phyloP scores from a whole-genome alignment of 108 stramenopile species.

The Cyclotella distinguenda region DNA sequence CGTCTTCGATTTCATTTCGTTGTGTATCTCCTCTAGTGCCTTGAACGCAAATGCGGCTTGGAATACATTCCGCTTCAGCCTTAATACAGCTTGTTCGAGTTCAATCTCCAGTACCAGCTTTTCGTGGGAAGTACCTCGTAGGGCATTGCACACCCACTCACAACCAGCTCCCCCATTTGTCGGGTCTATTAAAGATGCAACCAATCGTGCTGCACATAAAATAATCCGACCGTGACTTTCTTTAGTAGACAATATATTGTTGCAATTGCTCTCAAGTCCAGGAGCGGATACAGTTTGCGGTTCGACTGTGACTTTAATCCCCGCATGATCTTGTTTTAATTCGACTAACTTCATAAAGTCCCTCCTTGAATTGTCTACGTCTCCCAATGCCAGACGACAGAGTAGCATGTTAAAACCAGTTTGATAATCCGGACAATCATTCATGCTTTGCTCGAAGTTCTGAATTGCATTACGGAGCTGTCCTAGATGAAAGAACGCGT shows the following conservation, averaged over 20 bases:
- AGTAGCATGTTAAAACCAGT: conserved; percentile 85
- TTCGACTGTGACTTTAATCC: not conserved
- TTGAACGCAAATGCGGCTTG: conserved; percentile 52
- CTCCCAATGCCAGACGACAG: conserved; percentile 85
- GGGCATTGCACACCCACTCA: conserved; percentile 72
- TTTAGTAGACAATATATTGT: not conserved
- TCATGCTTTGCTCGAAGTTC: conserved; percentile 76
- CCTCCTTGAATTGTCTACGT: conserved; percentile 63
- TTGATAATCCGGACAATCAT: conserved; percentile 63
- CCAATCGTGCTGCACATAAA: conserved; percentile 52
- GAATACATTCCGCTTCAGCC: conserved; percentile 31
- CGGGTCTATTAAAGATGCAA: conserved; percentile 68
- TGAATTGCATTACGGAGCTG: conserved; percentile 83
- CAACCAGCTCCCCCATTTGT: conserved; percentile 63
- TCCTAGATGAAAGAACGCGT: conserved; percentile 76
- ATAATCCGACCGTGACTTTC: conserved; percentile 16
- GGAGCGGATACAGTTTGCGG: not conserved
- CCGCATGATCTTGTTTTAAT: conserved; percentile 29
- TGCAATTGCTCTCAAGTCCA: too few relatives aligned
- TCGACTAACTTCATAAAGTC: conserved; percentile 59
- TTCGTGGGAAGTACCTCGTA: conserved; percentile 62
- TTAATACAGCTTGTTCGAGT: conserved; percentile 62
- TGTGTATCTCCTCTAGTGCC: conserved; percentile 79
- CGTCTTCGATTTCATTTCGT: conserved; percentile 67
- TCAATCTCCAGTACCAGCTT: conserved; percentile 64